Evolutionary conservation across 1,284 basidiomycete genomes (phyloP).

Genomic region (Marasmius tenuissimus): DNA sequence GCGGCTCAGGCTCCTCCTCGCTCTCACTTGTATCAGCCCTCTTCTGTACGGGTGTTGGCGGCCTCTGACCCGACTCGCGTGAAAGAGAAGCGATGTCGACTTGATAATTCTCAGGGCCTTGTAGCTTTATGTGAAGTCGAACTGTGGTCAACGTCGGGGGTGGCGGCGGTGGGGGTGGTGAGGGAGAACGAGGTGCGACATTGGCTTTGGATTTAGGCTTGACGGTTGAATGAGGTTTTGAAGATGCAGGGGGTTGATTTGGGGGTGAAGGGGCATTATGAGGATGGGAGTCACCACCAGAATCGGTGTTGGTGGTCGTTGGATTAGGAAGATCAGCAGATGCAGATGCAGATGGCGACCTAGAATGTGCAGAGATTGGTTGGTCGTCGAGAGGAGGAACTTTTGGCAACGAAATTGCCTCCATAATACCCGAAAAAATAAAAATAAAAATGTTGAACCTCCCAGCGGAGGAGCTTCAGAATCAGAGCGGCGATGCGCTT

Average conservation of each 20-base stretch:
- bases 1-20: conserved; percentile 50
- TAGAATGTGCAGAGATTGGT: neutral
- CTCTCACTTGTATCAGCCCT: conserved; percentile 47
- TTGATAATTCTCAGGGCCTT: conserved; percentile 73
- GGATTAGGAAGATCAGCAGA: conserved; percentile 18
- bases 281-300: conserved; percentile 23
- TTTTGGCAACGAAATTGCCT: neutral
- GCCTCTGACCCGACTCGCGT: conserved; percentile 64
- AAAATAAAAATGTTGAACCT: neutral
- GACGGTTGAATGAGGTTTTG: conserved; percentile 1
- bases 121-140: conserved; percentile 65
- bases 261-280: conserved; percentile 23
- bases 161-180: conserved; percentile 53
- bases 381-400: neutral
- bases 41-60: conserved; percentile 52
- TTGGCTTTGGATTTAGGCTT: conserved; percentile 28
- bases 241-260: conserved; percentile 5
- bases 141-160: conserved; percentile 63
- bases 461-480: conserved; percentile 1
- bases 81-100: conserved; percentile 63
- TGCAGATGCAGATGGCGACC: conserved; percentile 17
- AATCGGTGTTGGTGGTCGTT: conserved; percentile 2
- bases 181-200: conserved; percentile 55
- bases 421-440: neutral
- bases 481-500: conserved; percentile 6